These are phyloP conservation scores for Beauveria asiatica DNA, from an alignment of 2,329 filamentous ascomycete genomes.

Conservation along the genomic window DNA sequence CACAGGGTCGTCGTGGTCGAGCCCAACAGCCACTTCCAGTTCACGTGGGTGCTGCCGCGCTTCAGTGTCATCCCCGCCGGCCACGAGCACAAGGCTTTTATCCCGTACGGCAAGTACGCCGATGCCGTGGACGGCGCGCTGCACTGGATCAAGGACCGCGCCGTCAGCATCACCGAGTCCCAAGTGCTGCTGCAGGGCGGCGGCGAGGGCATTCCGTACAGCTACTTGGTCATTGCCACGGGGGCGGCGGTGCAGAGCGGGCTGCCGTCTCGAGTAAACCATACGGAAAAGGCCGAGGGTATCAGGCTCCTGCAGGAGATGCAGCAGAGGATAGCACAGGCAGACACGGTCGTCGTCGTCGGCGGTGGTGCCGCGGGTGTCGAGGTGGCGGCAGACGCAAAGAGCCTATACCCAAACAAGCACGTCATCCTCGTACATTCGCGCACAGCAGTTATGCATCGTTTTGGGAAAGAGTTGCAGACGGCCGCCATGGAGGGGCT, in stretches of 20 bases:
- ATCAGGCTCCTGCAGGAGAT: slow-evolving; percentile 34
- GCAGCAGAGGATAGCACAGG: slow-evolving; percentile 35
- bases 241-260: slow-evolving; percentile 36
- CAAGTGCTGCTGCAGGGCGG: slow-evolving; percentile 31
- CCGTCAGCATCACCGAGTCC: slow-evolving; percentile 26
- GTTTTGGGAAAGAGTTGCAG: slow-evolving; percentile 38
- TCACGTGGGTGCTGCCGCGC: slow-evolving; percentile 51
- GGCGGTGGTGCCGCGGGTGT: slow-evolving; percentile 56
- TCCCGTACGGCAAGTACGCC: slow-evolving; percentile 44
- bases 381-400: slow-evolving; percentile 52
- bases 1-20: slow-evolving; percentile 50
- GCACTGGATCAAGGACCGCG: slow-evolving; percentile 36
- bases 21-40: slow-evolving; percentile 52
- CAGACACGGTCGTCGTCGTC: slow-evolving; percentile 38
- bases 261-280: slow-evolving; percentile 40
- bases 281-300: slow-evolving; percentile 32
- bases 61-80: slow-evolving; percentile 42
- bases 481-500: slow-evolving; percentile 32
- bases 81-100: slow-evolving; percentile 51
- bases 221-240: slow-evolving; percentile 49
- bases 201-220: slow-evolving; percentile 40
- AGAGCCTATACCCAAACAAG: slow-evolving; percentile 47
- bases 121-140: slow-evolving; percentile 24
- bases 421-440: slow-evolving; percentile 51
- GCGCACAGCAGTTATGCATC: slow-evolving; percentile 40